Evolutionary conservation across 2,329 filamentous ascomycete genomes (phyloP), one percentile per base, ranked within the genome.

Genomic region (Trichophyton mentagrophytes): DNA sequence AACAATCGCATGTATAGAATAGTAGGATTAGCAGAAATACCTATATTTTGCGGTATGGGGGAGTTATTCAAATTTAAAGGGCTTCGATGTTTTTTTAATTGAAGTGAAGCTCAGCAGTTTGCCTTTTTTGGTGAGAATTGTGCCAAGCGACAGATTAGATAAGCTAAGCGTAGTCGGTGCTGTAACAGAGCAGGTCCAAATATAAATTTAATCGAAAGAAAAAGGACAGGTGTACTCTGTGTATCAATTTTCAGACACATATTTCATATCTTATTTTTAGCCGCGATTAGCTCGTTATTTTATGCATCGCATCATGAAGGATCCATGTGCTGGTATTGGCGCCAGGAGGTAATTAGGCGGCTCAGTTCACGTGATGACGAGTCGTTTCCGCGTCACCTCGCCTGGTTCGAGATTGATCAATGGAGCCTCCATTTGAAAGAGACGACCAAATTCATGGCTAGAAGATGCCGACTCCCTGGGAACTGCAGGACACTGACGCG

Each of bases 401-500:
- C 8, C 33, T 36, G 27, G 33, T 57, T 44, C 6, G 40, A n/a
- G 55, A 17, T 20, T 42, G 20, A 15, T 22, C 55, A 44, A 36
- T 20, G 13, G 17, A 17, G 17, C 17, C 55, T 20, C 33, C 8
- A 51, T 27, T 25, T 8, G 22, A 40, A 8, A 17, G 7, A 25
- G 27, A 38, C 36, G 9, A 36, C 7, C 17, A 3, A 57, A 17
- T 20, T n/a, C 36, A 42, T 42, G 11, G 13, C 15, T 25, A 20
- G n/a, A 57, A n/a, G n/a, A 40, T 57, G 55, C 20, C 5, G 22
- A 22, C 55, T 44, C 61, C 64, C 58, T 66, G 66, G 64, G 70
- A 71, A 38, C 22, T 67, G 25, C 63, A 66, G 42, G 53, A 65
- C 25, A 64, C 65, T 1, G 70, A 72, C 58, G 63, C 65, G 27